phyloP scores from a whole-genome alignment of 1,284 basidiomycete genomes.

The Austroboletus niveus region DNA sequence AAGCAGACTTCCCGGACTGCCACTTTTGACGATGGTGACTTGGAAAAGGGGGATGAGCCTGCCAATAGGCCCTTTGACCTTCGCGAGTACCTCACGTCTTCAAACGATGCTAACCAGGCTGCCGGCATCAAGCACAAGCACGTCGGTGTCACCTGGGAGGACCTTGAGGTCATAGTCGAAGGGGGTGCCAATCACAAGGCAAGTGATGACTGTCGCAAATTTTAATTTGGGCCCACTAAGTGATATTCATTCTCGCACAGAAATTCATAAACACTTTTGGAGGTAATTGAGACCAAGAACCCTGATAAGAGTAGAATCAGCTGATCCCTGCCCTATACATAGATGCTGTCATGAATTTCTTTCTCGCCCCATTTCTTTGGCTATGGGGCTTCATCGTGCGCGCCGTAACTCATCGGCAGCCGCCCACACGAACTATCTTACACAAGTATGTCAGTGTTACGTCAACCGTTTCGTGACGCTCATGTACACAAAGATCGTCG shows the following conservation, averaged over 20 bases:
- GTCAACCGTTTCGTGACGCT: constrained; percentile 9
- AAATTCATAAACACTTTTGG: constrained; percentile 67
- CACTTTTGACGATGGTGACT: constrained; percentile 34
- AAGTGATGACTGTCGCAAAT: constrained; percentile 9
- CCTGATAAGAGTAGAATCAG: not conserved
- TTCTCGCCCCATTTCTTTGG: constrained; percentile 53
- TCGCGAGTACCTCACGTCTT: constrained; percentile 70
- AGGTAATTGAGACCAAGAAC: constrained; percentile 37
- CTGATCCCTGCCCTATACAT: constrained; percentile 19
- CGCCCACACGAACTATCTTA: constrained; percentile 55
- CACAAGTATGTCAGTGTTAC: constrained; percentile 54
- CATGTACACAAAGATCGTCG: constrained; percentile 51
- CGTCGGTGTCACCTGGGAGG: constrained; percentile 79
- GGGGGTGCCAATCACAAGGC: constrained; percentile 65
- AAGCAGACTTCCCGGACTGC: constrained; percentile 22
- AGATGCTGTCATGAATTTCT: constrained; percentile 62
- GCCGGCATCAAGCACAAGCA: constrained; percentile 83
- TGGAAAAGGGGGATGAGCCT: constrained; percentile 44
- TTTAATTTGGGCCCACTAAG: not conserved
- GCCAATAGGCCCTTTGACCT: constrained; percentile 58
- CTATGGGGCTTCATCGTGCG: constrained; percentile 49
- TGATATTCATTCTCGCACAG: constrained; percentile 32
- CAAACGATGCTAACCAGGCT: constrained; percentile 61
- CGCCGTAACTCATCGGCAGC: constrained; percentile 55
- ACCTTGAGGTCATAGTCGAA: constrained; percentile 68